Conservation (phyloP, 1,284 basidiomycete genomes). For the Cutaneotrichosporon sp. region DNA sequence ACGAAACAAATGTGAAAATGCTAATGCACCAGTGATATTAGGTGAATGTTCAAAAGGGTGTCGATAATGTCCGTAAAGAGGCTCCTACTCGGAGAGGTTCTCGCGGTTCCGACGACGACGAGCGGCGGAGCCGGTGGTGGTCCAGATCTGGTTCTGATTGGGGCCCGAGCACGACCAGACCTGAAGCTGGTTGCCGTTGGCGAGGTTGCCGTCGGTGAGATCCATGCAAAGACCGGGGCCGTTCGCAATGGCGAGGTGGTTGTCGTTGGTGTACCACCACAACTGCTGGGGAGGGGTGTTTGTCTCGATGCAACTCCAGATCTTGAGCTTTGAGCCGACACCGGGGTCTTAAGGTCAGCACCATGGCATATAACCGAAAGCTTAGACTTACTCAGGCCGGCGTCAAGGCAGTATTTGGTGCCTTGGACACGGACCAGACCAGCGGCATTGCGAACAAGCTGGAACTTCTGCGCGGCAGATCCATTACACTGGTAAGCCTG, state of each 20-base stretch:
- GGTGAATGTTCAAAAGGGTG: too few relatives aligned
- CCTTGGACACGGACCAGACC: conserved; percentile 1
- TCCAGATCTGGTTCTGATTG: conserved; percentile 43
- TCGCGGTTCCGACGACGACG: too few relatives aligned
- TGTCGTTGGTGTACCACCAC: conserved; percentile 15
- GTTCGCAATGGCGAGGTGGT: conserved; percentile 9
- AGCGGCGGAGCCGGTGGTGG: background rate
- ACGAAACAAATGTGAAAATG: too few relatives aligned
- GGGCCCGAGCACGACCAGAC: conserved; percentile 19
- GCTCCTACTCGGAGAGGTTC: too few relatives aligned
- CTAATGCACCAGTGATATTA: too few relatives aligned
- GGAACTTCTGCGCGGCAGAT: conserved; percentile 14
- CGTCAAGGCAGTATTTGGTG: conserved; percentile 26
- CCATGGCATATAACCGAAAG: too few relatives aligned
- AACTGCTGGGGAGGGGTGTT: conserved; percentile 9
- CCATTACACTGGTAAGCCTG: conserved; percentile 19
- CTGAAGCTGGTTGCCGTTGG: conserved; percentile 19
- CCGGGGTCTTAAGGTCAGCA: too few relatives aligned
- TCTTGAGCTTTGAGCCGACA: too few relatives aligned
- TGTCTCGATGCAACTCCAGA: too few relatives aligned
- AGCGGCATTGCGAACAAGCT: conserved; percentile 6
- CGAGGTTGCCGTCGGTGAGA: conserved; percentile 19
- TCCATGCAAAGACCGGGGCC: conserved; percentile 22
- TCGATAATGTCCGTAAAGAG: too few relatives aligned
- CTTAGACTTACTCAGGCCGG: conserved; percentile 19